Conservation (phyloP, 352 stramenopile genomes). For the Aphanomyces cochlioides region DNA sequence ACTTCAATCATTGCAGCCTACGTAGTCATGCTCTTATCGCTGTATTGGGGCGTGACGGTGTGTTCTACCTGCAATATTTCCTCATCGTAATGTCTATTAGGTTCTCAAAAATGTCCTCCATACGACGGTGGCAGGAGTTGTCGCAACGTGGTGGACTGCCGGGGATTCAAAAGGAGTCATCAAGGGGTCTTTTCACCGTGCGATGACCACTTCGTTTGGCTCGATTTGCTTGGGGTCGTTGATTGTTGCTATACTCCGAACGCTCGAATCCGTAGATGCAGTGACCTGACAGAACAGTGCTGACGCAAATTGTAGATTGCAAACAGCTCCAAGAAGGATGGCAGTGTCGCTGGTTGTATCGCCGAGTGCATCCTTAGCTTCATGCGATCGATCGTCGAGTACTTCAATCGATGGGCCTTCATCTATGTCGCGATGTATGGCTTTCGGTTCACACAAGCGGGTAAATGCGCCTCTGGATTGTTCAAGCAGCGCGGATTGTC, state of each 20-base stretch:
- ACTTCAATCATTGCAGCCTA: neutral
- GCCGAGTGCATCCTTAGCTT: conserved; percentile 50
- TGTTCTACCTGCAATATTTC: neutral
- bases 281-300: neutral
- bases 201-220: conserved; percentile 79
- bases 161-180: conserved; percentile 30
- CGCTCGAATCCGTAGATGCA: conserved; percentile 44
- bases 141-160: conserved; percentile 79
- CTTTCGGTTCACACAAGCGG: conserved; percentile 49
- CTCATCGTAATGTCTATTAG: neutral
- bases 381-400: conserved; percentile 60
- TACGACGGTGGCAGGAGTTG: conserved; percentile 69
- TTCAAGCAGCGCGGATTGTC: conserved; percentile 57
- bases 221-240: conserved; percentile 83
- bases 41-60: conserved; percentile 74
- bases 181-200: conserved; percentile 45
- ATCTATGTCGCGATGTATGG: conserved; percentile 71
- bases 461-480: conserved; percentile 51
- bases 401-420: conserved; percentile 76
- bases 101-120: conserved; percentile 69
- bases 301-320: neutral
- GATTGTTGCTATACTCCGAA: conserved; percentile 68
- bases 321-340: conserved; percentile 35
- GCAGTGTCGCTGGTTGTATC: conserved; percentile 47
- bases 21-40: conserved; percentile 53